Evolutionary conservation across 495 filamentous ascomycete genomes (phyloP).

Genomic region (Penicillium coprophilum): DNA sequence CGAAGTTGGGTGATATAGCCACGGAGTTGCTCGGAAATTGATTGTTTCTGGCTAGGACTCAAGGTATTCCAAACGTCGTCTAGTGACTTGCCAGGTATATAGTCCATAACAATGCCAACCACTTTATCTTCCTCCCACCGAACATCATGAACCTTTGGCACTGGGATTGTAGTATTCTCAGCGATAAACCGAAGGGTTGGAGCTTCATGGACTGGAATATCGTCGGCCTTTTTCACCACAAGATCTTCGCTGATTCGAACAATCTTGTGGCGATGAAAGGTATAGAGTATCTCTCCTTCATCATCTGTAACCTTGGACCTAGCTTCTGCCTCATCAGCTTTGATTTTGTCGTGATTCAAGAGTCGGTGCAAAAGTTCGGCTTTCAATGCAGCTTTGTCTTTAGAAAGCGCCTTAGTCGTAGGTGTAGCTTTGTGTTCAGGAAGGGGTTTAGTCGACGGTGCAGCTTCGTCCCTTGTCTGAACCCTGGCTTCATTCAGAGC

Average conservation of each 20-base stretch:
- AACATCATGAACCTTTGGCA: constrained; percentile 27
- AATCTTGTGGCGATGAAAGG: constrained; percentile 5
- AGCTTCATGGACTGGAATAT: constrained; percentile 10
- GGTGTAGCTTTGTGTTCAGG: no score
- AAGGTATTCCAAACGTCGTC: constrained; percentile 24
- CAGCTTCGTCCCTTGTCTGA: background rate
- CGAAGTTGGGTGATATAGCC: constrained; percentile 24
- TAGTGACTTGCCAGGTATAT: constrained; percentile 30
- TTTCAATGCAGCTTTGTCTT: background rate
- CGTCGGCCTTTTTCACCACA: constrained; percentile 6
- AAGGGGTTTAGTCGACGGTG: background rate
- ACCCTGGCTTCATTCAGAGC: background rate
- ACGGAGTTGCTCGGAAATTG: constrained; percentile 19
- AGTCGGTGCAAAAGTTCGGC: background rate
- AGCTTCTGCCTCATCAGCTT: background rate
- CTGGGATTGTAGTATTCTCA: constrained; percentile 31
- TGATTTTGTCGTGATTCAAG: background rate
- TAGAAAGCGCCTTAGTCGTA: no score
- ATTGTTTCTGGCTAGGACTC: constrained; percentile 16
- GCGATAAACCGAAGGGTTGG: constrained; percentile 20
- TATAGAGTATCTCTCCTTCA: constrained; percentile 5
- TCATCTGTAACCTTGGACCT: background rate
- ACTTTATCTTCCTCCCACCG: constrained; percentile 19
- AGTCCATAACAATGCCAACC: constrained; percentile 30
- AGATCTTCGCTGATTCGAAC: constrained; percentile 13